Percentiles rank a stretch among this genome's conserved stretches.
Evolutionary conservation across 768 basidiomycete genomes (phyloP).

Genomic region (Psilocybe cubensis): DNA sequence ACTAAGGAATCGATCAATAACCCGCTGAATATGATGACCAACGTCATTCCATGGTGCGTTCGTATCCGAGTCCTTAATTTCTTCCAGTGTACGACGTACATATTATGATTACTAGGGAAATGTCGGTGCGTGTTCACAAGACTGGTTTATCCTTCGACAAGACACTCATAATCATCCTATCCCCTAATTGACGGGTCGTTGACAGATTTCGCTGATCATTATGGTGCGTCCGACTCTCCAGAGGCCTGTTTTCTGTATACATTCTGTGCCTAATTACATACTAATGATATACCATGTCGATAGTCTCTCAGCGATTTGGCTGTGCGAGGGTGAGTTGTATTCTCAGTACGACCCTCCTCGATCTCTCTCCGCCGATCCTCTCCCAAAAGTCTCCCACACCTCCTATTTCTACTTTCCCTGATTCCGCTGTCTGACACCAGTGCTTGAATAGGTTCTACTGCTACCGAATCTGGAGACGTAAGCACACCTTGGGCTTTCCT

Average conservation of each 20-base stretch:
- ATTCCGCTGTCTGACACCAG: too few relatives aligned
- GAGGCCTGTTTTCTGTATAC: not conserved
- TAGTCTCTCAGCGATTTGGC: not conserved
- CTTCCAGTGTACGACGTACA: not conserved
- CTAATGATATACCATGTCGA: not conserved
- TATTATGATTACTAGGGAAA: not conserved
- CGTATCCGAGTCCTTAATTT: not conserved
- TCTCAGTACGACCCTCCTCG: too few relatives aligned
- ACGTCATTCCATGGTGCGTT: not conserved
- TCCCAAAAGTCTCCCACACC: too few relatives aligned
- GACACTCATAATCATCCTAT: not conserved
- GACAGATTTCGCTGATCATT: slow-evolving; percentile 2
- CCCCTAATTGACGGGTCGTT: not conserved
- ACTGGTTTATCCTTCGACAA: too few relatives aligned
- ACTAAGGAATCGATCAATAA: not conserved
- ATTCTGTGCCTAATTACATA: not conserved
- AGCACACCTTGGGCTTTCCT: not conserved
- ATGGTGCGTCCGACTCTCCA: not conserved
- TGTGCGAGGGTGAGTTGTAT: not conserved
- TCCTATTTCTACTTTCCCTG: too few relatives aligned
- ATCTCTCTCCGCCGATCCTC: too few relatives aligned
- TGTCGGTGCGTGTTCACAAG: not conserved
- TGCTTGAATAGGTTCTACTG: slow-evolving; percentile 5
- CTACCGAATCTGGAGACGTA: slow-evolving; percentile 4
- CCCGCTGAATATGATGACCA: not conserved